Evolutionary conservation across 2,329 filamentous ascomycete species (phyloP).

Genomic region (Aspergillus sp.): DNA sequence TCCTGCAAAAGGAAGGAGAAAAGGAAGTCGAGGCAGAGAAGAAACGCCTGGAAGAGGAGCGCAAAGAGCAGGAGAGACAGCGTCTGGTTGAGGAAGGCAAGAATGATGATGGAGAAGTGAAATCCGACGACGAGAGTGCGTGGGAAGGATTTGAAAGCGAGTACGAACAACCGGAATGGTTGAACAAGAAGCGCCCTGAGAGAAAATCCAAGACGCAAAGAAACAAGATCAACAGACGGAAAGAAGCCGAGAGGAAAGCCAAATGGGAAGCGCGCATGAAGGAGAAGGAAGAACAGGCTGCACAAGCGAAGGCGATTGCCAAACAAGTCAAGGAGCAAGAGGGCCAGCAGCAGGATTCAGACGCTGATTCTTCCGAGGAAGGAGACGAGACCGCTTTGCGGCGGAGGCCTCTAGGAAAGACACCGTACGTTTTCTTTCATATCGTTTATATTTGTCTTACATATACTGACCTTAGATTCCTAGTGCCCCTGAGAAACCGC

Average conservation of each 20-base stretch:
- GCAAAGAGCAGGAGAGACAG: conserved; percentile 59
- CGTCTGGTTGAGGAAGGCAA: conserved; percentile 68
- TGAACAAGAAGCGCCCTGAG: conserved; percentile 67
- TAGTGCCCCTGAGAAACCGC: conserved; percentile 60
- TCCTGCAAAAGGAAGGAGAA: conserved; percentile 66
- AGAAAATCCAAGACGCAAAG: conserved; percentile 80
- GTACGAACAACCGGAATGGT: conserved; percentile 58
- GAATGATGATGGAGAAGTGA: conserved; percentile 65
- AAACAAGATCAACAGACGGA: conserved; percentile 81
- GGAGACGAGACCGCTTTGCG: conserved; percentile 60
- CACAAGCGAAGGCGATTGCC: conserved; percentile 64
- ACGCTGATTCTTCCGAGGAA: conserved; percentile 40
- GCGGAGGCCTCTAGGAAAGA: conserved; percentile 65
- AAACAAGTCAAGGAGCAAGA: conserved; percentile 44
- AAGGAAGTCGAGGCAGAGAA: conserved; percentile 74
- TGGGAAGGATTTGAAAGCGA: conserved; percentile 88
- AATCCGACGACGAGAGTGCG: conserved; percentile 80
- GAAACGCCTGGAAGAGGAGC: conserved; percentile 61
- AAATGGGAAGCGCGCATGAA: conserved; percentile 72
- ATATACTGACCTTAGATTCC: conserved; percentile 11
- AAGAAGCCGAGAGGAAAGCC: conserved; percentile 71
- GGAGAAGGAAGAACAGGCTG: conserved; percentile 63
- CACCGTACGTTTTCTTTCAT: conserved; percentile 30
- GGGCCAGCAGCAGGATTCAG: conserved; percentile 34
- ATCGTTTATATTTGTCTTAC: background rate